Base-by-base conservation (phyloP, 2,329 filamentous ascomycete species). In the Sporothrix protearum region DNA sequence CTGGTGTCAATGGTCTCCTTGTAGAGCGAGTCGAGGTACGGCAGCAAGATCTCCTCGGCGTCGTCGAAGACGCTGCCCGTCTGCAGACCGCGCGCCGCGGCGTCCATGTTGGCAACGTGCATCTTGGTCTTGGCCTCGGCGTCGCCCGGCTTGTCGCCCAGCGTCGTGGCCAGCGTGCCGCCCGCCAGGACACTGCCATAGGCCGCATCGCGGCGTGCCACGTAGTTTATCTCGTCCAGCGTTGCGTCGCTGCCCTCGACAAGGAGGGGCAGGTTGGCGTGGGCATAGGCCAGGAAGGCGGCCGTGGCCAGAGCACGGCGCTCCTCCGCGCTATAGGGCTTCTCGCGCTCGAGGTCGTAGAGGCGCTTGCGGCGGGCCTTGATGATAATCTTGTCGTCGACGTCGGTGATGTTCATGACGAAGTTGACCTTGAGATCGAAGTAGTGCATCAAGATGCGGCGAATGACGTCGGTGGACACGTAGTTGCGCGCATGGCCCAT, bases 321-420 rank as follows among this genome's bases (percentile, higher is more conserved):
- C 69, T 75, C 72, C 36, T 71, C 73, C 6, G 74, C 67, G 9
- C 72, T 67, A 59, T 74, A 72, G 55, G 72, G 71, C 69, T 76
- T 75, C 39, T 71, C 51, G 28, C 72, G 73, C 68, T 77, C 76
- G 36, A 75, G 71, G 2, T 75, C 74, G 36, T 75, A 75, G 25
- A 77, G 74, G 53, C 76, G 72, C 73, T 77, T 75, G 71, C 75
- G 76, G 36, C 76, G 76, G n/a, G 72, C 76, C 70, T 73, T 74
- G 72, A 77, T 72, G 53, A 77, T 77, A 61, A 77, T 77, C 82
- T 89, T 89, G 78, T 89, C 87, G 75, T 91, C 89, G 28, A 91
- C 83, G 76, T 91, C 91, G 53, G 91, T 93, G 69, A 92, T 91
- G 80, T 93, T 93, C 87, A 92, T 92, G 71, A 93, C 89, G 80